Percentiles rank a stretch among this genome's conserved stretches.
Evolutionary conservation across 2,329 filamentous ascomycete genomes (phyloP).

Genomic region (Stemphylium lycopersici): DNA sequence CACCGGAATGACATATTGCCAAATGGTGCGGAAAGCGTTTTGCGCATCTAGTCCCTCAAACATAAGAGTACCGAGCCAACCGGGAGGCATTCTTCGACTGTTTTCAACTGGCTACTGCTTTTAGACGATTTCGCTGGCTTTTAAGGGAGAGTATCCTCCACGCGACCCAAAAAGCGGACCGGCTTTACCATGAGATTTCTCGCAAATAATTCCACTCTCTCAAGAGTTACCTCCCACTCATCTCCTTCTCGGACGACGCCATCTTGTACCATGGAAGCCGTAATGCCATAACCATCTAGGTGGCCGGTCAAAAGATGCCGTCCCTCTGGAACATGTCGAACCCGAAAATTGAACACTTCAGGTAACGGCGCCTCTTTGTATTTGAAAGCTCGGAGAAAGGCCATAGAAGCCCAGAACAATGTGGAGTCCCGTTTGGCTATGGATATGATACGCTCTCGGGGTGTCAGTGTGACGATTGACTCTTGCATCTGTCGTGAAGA

Average conservation of each 20-base stretch:
- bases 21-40: slow-evolving; percentile 3
- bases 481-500: slow-evolving; percentile 54
- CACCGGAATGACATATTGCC: slow-evolving; percentile 22
- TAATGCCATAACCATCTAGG: slow-evolving; percentile 27
- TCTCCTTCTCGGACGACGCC: slow-evolving; percentile 47
- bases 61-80: not conserved
- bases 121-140: not conserved
- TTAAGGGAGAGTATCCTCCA: not conserved
- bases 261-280: slow-evolving; percentile 17
- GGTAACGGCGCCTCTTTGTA: slow-evolving; percentile 61
- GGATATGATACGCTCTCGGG: slow-evolving; percentile 54
- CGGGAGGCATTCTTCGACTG: not conserved
- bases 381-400: slow-evolving; percentile 64
- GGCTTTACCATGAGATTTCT: slow-evolving; percentile 43
- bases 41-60: not conserved
- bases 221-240: slow-evolving; percentile 54
- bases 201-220: slow-evolving; percentile 44
- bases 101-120: not conserved
- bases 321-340: slow-evolving; percentile 13
- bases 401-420: slow-evolving; percentile 59
- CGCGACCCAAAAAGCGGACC: slow-evolving; percentile 46
- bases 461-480: slow-evolving; percentile 55
- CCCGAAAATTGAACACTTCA: slow-evolving; percentile 50
- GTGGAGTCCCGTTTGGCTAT: slow-evolving; percentile 42
- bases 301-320: slow-evolving; percentile 12